A percentile compares a stretch with the other conserved stretches of the same genome.
phyloP scores from a whole-genome alignment of 495 filamentous ascomycete genomes.

The Hypomontagnella submonticulosa region DNA sequence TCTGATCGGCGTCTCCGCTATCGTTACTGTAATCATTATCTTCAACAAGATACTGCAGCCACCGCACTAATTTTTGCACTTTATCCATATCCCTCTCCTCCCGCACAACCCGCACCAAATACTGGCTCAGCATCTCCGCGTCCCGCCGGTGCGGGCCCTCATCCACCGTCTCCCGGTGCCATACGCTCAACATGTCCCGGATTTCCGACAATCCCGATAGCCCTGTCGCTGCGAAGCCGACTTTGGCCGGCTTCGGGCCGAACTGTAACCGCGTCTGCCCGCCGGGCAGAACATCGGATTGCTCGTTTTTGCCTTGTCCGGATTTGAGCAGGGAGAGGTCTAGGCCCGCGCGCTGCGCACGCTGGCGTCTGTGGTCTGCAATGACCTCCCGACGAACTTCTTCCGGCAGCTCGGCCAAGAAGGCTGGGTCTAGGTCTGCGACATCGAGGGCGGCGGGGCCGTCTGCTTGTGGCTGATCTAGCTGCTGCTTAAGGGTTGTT shows the following conservation, averaged over 20 bases:
- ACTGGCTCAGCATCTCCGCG: conserved; percentile 74
- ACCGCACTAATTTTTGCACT: conserved; percentile 71
- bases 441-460: conserved; percentile 33
- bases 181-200: conserved; percentile 65
- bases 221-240: conserved; percentile 44
- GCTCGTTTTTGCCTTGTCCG: conserved; percentile 14
- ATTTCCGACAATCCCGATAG: conserved; percentile 46
- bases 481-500: conserved; percentile 61
- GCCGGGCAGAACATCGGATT: conserved; percentile 8
- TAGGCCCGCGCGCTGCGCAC: conserved; percentile 50
- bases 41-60: conserved; percentile 77
- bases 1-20: too few species aligned
- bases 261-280: conserved; percentile 54
- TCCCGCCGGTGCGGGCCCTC: conserved; percentile 82
- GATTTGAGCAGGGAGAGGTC: conserved; percentile 32
- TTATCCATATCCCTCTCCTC: conserved; percentile 83
- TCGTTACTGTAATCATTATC: conserved; percentile 46
- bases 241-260: conserved; percentile 47
- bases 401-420: conserved; percentile 83
- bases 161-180: conserved; percentile 71
- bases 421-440: conserved; percentile 70
- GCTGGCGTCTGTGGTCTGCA: conserved; percentile 71
- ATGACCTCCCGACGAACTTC: conserved; percentile 83
- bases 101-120: conserved; percentile 72
- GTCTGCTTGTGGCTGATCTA: conserved; percentile 9